phyloP scores from a whole-genome alignment of 2,329 filamentous ascomycete species.

The Ophiostoma pallidulum region DNA sequence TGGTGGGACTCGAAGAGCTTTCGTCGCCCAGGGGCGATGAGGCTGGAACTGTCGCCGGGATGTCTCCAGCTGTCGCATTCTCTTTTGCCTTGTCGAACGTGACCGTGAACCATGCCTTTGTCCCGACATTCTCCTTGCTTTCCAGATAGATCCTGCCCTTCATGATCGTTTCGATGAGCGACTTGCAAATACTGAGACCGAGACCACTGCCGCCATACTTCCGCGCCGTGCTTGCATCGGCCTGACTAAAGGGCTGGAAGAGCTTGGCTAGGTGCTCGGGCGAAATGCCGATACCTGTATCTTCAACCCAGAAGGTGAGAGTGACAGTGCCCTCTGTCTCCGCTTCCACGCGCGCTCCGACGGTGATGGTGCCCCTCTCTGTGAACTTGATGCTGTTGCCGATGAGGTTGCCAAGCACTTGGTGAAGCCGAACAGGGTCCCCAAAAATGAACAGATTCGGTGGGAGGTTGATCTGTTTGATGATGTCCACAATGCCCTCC shows the following conservation, averaged over 20 bases:
- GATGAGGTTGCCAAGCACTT: constrained; percentile 72
- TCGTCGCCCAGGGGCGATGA: constrained; percentile 5
- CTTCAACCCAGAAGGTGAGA: constrained; percentile 75
- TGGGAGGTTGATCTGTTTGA: constrained; percentile 62
- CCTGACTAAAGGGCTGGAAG: constrained; percentile 88
- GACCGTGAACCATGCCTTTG: constrained; percentile 68
- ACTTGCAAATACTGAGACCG: constrained; percentile 89
- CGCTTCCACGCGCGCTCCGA: constrained; percentile 62
- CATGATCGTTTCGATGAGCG: constrained; percentile 86
- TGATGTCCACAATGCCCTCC: constrained; percentile 52
- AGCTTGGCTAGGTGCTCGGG: constrained; percentile 73
- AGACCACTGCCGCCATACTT: constrained; percentile 90
- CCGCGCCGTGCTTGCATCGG: constrained; percentile 79
- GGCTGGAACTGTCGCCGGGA: constrained; percentile 7
- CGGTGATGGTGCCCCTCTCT: constrained; percentile 74
- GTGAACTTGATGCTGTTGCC: constrained; percentile 95
- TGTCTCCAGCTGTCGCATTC: not conserved
- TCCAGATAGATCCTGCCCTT: constrained; percentile 76
- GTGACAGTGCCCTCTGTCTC: constrained; percentile 63
- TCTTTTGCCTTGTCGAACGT: constrained; percentile 66
- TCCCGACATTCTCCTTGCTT: constrained; percentile 62
- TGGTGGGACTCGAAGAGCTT: constrained; percentile 1
- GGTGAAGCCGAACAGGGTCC: constrained; percentile 57
- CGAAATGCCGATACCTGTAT: constrained; percentile 87
- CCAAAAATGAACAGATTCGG: constrained; percentile 61